Evolutionary conservation across 2,329 filamentous ascomycete genomes (phyloP), one percentile per base, ranked within the genome.

Genomic region (Fusarium newnesense): DNA sequence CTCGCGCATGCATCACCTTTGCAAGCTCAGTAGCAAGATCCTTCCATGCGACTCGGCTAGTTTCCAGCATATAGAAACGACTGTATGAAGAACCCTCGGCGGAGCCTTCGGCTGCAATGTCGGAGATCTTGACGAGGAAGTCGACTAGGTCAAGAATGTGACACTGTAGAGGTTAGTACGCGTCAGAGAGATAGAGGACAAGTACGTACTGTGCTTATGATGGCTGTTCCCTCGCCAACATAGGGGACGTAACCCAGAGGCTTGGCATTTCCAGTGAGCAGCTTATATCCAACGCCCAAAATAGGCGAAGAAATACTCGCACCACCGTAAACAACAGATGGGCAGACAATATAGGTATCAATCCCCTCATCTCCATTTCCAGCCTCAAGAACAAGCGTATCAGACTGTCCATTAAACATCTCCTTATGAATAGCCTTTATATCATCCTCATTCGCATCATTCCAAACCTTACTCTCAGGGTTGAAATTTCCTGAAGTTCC

Each of bases 351-450:
- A 6, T 42, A 68, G 1, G 65, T 54, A 7, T 68, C 64, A 7
- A 68, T 28, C 1, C 19, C 30, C 5, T 54, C 42, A n/a, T 66
- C 65, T 2, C 60, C 36, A 3, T 62, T 24, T 8, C 66, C 64
- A 7, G 65, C 65, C 18, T 68, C 40, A 0, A 68, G 36, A 16
- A 68, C 65, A 19, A 46, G 64, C 0, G 42, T 62, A 24, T 68
- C 64, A 5, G 65, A 68, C 4, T 68, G 65, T 1, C 65, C 65
- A 13, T 68, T 68, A 4, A 62, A 68, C 65, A 68, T 68, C 2
- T 68, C 64, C 26, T 68, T 68, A 4, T 68, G 64, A 0, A 68
- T 34, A 49, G 65, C 47, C 16, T 52, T 62, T n/a, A 68, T 68
- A 16, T 68, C 64, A 10, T 54, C 36, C 19, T 63, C 64, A 7